phyloP scores from a whole-genome alignment of 1,284 basidiomycete genomes.

The Testicularia cyperi region DNA sequence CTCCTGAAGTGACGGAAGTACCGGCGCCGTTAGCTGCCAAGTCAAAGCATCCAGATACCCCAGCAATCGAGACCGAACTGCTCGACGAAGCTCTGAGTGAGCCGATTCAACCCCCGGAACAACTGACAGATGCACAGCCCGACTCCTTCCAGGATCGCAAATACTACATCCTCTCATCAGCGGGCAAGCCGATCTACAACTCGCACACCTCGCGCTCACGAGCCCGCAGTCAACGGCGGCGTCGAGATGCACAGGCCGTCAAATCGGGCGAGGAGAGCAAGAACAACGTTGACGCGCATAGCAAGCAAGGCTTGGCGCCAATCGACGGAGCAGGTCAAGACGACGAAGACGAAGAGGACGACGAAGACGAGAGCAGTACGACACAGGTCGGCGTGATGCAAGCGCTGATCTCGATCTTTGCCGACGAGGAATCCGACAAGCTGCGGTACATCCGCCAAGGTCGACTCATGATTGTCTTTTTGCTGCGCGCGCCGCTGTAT shows the following conservation, averaged over 20 bases:
- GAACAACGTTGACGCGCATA: neutral
- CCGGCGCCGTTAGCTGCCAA: slow-evolving; percentile 9
- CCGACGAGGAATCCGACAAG: slow-evolving; percentile 50
- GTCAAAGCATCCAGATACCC: neutral
- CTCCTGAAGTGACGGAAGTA: neutral
- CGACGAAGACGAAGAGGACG: slow-evolving; percentile 35
- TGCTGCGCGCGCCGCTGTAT: slow-evolving; percentile 83
- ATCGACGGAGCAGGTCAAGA: no score
- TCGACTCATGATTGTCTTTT: slow-evolving; percentile 75
- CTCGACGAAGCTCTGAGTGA: neutral
- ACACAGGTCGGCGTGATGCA: slow-evolving; percentile 89
- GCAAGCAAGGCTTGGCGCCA: no score
- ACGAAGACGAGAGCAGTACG: slow-evolving; percentile 67
- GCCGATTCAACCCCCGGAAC: neutral
- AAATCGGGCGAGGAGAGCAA: no score
- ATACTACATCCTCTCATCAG: slow-evolving; percentile 48
- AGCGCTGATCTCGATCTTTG: slow-evolving; percentile 76
- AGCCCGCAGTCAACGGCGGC: slow-evolving; percentile 5
- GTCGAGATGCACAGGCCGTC: no score
- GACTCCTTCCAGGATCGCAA: slow-evolving; percentile 29
- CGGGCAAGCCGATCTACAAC: slow-evolving; percentile 52
- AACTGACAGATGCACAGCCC: neutral
- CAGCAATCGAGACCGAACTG: neutral
- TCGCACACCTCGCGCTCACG: slow-evolving; percentile 20
- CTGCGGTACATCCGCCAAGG: slow-evolving; percentile 40